Percentiles rank a stretch among this genome's conserved stretches.
Conservation (phyloP, 352 stramenopile species). For the Phytophthora constricta region DNA sequence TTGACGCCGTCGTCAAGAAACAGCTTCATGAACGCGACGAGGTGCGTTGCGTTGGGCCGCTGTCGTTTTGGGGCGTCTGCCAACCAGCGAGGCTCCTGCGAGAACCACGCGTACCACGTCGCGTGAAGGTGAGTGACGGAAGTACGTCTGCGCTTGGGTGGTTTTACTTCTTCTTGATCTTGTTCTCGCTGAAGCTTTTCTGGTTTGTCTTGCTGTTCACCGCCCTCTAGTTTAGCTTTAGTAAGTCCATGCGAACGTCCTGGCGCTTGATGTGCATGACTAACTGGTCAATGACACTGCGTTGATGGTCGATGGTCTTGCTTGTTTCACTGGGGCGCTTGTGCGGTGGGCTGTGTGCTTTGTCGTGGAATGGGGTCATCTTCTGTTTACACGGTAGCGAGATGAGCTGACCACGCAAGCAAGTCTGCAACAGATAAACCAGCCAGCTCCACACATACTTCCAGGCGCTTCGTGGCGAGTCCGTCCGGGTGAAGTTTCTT, state of each 20-base stretch:
- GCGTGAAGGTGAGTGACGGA: too few species aligned
- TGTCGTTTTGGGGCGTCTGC: conserved; percentile 5
- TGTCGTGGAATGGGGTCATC: too few species aligned
- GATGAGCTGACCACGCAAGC: too few species aligned
- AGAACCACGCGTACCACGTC: conserved; percentile 23
- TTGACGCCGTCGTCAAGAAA: conserved; percentile 13
- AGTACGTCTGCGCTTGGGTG: not conserved
- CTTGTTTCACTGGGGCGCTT: not conserved
- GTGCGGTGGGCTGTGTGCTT: not conserved
- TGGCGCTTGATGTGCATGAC: conserved; percentile 9
- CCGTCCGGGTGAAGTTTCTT: too few species aligned
- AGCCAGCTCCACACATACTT: too few species aligned
- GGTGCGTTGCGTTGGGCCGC: conserved; percentile 16
- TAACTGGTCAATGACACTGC: too few species aligned
- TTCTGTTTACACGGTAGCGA: too few species aligned
- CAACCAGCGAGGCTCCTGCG: conserved; percentile 7
- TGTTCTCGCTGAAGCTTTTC: conserved; percentile 10
- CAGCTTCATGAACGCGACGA: conserved; percentile 29
- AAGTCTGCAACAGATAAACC: too few species aligned
- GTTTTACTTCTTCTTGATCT: conserved; percentile 15
- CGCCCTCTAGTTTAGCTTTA: not conserved
- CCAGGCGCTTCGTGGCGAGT: too few species aligned
- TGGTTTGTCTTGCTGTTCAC: conserved; percentile 2
- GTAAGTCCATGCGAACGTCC: conserved; percentile 1
- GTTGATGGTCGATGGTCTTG: not conserved